Evolutionary conservation across 106 monocot genomes (phyloP).

Genomic region (Dioscorea dumetorum): DNA sequence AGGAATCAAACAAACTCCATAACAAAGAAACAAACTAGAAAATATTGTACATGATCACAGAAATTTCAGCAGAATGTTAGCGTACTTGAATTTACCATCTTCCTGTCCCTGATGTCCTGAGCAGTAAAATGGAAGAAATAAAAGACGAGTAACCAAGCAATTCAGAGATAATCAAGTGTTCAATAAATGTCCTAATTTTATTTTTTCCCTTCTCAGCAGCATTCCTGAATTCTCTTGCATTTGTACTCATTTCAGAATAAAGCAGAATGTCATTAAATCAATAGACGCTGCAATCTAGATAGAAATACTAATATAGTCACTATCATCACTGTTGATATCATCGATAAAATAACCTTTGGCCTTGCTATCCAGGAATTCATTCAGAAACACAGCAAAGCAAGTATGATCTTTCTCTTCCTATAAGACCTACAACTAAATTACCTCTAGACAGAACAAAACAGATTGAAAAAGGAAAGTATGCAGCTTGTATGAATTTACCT

Average conservation of each 20-base stretch:
- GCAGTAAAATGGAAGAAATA: too few species aligned
- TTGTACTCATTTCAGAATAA: too few species aligned
- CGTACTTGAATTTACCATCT: too few species aligned
- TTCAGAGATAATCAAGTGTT: too few species aligned
- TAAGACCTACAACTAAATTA: constrained; percentile 1
- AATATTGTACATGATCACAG: background rate
- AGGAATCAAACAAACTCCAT: background rate
- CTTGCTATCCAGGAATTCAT: background rate
- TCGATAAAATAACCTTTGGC: constrained; percentile 4
- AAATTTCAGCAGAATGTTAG: too few species aligned
- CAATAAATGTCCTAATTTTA: too few species aligned
- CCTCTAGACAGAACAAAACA: background rate
- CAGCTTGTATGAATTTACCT: background rate
- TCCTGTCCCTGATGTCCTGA: too few species aligned
- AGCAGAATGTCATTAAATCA: too few species aligned
- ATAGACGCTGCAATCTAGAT: too few species aligned
- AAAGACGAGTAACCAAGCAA: too few species aligned
- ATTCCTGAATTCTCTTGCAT: too few species aligned
- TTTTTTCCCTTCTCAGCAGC: too few species aligned
- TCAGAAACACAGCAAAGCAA: background rate
- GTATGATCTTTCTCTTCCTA: constrained; percentile 1
- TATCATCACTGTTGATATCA: constrained; percentile 7
- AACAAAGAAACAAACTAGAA: background rate
- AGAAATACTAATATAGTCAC: background rate
- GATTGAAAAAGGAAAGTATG: background rate